Evolutionary conservation across 768 basidiomycete species (phyloP).

Genomic region (Pholiota molesta): DNA sequence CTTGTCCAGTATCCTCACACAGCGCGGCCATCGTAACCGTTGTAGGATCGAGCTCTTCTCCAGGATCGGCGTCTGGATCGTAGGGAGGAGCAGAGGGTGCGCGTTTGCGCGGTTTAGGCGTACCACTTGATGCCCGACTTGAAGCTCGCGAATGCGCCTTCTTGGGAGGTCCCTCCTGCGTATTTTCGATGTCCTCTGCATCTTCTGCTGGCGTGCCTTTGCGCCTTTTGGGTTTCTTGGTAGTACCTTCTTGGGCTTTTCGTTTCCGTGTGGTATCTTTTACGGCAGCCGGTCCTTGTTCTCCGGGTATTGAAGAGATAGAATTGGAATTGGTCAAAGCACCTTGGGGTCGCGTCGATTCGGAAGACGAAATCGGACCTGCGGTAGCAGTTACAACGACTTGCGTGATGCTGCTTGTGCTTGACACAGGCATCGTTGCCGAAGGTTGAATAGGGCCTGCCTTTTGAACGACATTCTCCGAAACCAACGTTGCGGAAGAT

Average conservation of each 20-base stretch:
- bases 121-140: slow-evolving; percentile 29
- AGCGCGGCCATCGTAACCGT: slow-evolving; percentile 80
- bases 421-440: background rate
- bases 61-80: slow-evolving; percentile 63
- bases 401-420: background rate
- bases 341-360: background rate
- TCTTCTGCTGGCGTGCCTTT: slow-evolving; percentile 5
- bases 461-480: background rate
- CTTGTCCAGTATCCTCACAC: slow-evolving; percentile 78
- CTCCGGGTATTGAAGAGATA: background rate
- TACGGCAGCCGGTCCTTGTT: background rate
- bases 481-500: background rate
- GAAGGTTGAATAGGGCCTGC: background rate
- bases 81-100: slow-evolving; percentile 57
- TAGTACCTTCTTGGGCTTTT: slow-evolving; percentile 6
- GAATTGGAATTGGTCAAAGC: slow-evolving; percentile 7
- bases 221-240: slow-evolving; percentile 19
- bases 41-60: slow-evolving; percentile 83
- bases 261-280: slow-evolving; percentile 4
- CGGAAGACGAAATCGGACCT: background rate
- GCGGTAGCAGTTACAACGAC: background rate
- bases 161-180: slow-evolving; percentile 14
- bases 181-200: slow-evolving; percentile 17
- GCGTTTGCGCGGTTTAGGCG: slow-evolving; percentile 41
- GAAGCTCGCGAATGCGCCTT: slow-evolving; percentile 21